phyloP scores from a whole-genome alignment of 805 yeast genomes.

The Pichia pseudocactophila region DNA sequence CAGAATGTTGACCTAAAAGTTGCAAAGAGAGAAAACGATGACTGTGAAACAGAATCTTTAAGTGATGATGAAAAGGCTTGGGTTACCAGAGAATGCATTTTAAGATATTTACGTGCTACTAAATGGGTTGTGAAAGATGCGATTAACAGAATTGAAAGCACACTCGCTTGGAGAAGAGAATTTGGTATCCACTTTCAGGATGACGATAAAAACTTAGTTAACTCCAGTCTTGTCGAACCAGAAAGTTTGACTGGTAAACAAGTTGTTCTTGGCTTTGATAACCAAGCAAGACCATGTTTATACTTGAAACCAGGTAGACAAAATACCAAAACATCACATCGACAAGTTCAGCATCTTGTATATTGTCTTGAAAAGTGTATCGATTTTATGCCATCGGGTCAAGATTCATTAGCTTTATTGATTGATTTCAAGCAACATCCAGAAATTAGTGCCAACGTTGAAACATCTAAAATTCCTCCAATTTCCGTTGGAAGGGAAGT shows the following conservation, averaged over 20 bases:
- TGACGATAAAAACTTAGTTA: conserved; percentile 39
- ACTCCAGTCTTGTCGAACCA: conserved; percentile 42
- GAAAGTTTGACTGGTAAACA: conserved; percentile 93
- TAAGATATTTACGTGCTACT: conserved; percentile 87
- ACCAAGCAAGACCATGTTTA: conserved; percentile 82
- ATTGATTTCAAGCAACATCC: conserved; percentile 88
- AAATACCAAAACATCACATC: conserved; percentile 79
- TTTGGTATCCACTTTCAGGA: conserved; percentile 58
- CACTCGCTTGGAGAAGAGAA: conserved; percentile 89
- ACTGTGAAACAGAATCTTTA: conserved; percentile 30
- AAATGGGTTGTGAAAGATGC: conserved; percentile 77
- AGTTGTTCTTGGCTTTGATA: conserved; percentile 84
- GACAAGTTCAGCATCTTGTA: conserved; percentile 95
- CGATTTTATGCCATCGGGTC: conserved; percentile 94
- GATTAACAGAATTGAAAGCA: conserved; percentile 61
- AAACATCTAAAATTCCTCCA: conserved; percentile 74
- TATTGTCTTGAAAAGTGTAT: conserved; percentile 87
- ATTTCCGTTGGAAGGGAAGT: conserved; percentile 85
- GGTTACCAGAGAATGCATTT: conserved; percentile 85
- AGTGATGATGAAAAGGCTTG: conserved; percentile 67
- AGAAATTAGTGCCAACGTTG: conserved; percentile 38
- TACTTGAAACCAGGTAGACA: conserved; percentile 93
- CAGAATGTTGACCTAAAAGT: conserved; percentile 40
- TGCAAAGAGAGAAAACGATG: conserved; percentile 39
- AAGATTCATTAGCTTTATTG: conserved; percentile 82